Conservation (phyloP, 2,329 filamentous ascomycete genomes). For the Dendryphion nanum region DNA sequence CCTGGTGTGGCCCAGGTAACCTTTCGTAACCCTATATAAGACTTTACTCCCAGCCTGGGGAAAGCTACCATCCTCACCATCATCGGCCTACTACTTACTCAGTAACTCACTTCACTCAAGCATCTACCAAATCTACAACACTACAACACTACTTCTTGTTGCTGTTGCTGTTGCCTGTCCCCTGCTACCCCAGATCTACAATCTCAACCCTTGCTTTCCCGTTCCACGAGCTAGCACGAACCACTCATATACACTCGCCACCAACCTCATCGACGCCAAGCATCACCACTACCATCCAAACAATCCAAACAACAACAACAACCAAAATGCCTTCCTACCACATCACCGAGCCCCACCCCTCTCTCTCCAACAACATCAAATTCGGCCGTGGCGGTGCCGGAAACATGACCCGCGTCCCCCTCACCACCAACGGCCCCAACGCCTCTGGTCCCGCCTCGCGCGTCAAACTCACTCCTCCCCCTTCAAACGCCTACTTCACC, state of each 20-base stretch:
- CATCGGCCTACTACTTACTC: conserved; percentile 6
- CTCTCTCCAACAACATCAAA: conserved; percentile 53
- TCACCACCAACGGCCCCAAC: conserved; percentile 49
- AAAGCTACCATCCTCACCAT: conserved; percentile 7
- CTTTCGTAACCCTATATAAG: too few relatives aligned
- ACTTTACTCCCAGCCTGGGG: conserved; percentile 8
- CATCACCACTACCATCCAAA: conserved; percentile 2
- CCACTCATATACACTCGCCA: too few relatives aligned
- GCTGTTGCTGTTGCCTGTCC: too few relatives aligned
- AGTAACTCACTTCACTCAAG: too few relatives aligned
- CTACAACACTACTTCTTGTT: too few relatives aligned
- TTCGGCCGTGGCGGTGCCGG: conserved; percentile 59
- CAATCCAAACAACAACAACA: conserved; percentile 11
- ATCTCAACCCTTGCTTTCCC: conserved; percentile 3
- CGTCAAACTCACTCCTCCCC: conserved; percentile 48
- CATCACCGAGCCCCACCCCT: conserved; percentile 62
- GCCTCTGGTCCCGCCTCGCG: conserved; percentile 50
- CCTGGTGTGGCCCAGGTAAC: too few relatives aligned
- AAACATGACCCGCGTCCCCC: conserved; percentile 56
- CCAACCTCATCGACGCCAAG: conserved; percentile 13
- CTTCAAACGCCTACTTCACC: conserved; percentile 56
- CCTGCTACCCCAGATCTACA: conserved; percentile 1
- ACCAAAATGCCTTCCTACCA: conserved; percentile 47
- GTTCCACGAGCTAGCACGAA: too few relatives aligned
- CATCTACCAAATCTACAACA: too few relatives aligned